Evolutionary conservation across 441 rosid species (phyloP), one percentile per base, ranked within the genome.

Genomic region (Populus hybrid): DNA sequence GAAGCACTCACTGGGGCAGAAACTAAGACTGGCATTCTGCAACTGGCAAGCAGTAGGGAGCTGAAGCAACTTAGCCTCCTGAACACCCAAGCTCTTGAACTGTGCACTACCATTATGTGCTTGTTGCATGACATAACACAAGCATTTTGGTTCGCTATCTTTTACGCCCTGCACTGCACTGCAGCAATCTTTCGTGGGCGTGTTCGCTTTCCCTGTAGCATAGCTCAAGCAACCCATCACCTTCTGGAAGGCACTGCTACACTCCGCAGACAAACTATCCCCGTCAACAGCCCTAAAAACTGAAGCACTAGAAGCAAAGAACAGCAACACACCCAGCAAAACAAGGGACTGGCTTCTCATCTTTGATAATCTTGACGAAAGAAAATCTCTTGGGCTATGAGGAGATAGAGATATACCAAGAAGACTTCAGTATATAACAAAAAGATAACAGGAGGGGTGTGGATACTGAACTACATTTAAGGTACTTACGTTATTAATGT

Each of bases 21-120:
- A 70, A 63, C 80, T 75, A 81, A 89, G 26, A 80, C 89, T 90
- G 32, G 93, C 87, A 81, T 94, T 94, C 50, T 85, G 80, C 74
- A 95, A 30, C 82, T 89, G 84, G 78, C 98, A 94, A 72, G 89
- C 90, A 70, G 92, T 71, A 18, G 99, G 97, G 53, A 95, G 97
- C 85, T 89, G 92, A 76, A 95, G 84, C 66, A 95, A 79, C 75
- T 84, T 89, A 32, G 76, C 82, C 78, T 87, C 91, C 81, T 86
- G 92, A 7, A 95, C 80, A 9, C 98, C 97, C 71, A 92, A 19
- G 82, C 79, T 89, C 88, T 84, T 92, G 7, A 94, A 28, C 28
- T 28, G 64, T 18, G 78, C 80, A 67, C 82, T 84, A 1, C 94
- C 97, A 77, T 85, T 72, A 74, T 87, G 85, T 0, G 88, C 83